Percentiles rank a stretch among this genome's conserved stretches.
phyloP scores from a whole-genome alignment of 176 grass and related monocot species.

The Chloris gayana region DNA sequence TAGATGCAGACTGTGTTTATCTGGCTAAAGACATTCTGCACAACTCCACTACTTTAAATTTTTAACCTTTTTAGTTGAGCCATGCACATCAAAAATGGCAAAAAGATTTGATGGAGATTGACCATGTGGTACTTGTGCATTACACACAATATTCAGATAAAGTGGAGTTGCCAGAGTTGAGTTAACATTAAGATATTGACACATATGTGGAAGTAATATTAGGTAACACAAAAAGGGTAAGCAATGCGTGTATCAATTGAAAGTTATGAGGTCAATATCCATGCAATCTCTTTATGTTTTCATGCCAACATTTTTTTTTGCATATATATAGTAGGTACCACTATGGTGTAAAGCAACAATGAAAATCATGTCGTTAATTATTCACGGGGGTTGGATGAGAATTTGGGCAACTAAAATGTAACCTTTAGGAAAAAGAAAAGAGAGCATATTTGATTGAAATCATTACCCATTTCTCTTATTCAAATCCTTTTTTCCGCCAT shows the following conservation, averaged over 20 bases:
- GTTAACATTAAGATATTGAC: constrained; percentile 15
- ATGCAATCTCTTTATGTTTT: too few species aligned
- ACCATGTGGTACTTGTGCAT: constrained; percentile 36
- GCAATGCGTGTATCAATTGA: too few species aligned
- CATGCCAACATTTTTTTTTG: too few species aligned
- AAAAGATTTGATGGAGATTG: constrained; percentile 32
- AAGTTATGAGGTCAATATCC: too few species aligned
- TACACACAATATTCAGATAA: constrained; percentile 24
- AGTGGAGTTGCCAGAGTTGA: constrained; percentile 10
- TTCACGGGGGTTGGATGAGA: too few species aligned
- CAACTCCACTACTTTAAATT: constrained; percentile 8
- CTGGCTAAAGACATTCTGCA: background rate
- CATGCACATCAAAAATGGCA: constrained; percentile 30
- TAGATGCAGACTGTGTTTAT: background rate
- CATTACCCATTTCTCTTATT: background rate
- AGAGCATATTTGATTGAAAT: too few species aligned
- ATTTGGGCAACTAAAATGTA: background rate
- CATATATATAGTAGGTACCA: too few species aligned
- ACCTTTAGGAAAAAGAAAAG: background rate
- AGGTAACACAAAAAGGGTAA: too few species aligned
- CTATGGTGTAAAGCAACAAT: too few species aligned
- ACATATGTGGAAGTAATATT: too few species aligned
- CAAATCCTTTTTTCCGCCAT: constrained; percentile 23
- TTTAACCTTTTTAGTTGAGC: constrained; percentile 47
- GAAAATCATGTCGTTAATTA: too few species aligned